Evolutionary conservation across 139 green algal genomes (phyloP).

Genomic region (Coelastrella sp.): DNA sequence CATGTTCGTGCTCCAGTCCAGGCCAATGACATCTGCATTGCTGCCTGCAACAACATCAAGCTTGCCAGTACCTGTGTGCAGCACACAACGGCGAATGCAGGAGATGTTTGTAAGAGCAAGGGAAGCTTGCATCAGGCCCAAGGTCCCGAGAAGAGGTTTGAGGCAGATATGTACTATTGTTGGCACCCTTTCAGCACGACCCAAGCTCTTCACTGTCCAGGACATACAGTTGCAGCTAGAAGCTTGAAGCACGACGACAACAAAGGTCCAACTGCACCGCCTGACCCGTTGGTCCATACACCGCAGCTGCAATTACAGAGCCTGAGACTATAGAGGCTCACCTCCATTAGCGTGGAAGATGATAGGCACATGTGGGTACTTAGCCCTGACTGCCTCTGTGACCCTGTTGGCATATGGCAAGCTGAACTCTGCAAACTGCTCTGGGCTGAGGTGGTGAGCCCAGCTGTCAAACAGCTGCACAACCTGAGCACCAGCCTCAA

Average conservation of each 20-base stretch:
- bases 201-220: no score
- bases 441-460: constrained; percentile 95
- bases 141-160: no score
- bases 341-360: constrained; percentile 99
- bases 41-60: constrained; percentile 75
- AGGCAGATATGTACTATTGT: no score
- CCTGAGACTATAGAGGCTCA: background rate
- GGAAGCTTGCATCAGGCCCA: no score
- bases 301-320: background rate
- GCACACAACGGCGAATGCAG: no score
- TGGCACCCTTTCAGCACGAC: no score
- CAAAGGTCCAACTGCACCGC: no score
- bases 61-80: constrained; percentile 90
- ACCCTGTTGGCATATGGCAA: constrained; percentile 94
- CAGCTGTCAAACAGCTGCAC: constrained; percentile 99
- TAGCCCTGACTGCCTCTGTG: constrained; percentile 73
- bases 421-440: constrained; percentile 95
- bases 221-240: no score
- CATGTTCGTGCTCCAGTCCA: constrained; percentile 95
- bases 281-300: no score
- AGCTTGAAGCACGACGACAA: no score
- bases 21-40: constrained; percentile 89
- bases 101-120: no score
- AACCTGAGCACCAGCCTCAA: constrained; percentile 91
- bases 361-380: constrained; percentile 90